phyloP scores from a whole-genome alignment of 257 asterid species.

The Cinchona pubescens region DNA sequence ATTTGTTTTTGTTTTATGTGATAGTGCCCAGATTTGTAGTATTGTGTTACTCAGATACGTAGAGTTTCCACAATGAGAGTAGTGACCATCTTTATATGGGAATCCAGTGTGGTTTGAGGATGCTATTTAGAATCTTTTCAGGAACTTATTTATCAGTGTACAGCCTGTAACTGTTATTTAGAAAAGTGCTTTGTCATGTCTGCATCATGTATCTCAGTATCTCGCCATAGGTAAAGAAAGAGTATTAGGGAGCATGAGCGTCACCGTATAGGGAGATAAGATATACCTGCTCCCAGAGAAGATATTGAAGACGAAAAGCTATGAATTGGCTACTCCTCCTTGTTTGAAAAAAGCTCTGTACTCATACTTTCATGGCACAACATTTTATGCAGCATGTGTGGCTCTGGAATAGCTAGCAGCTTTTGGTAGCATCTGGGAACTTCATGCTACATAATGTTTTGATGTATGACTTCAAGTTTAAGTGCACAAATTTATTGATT shows the following conservation, averaged over 20 bases:
- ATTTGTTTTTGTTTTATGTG: neutral
- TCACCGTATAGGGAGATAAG: too few relatives aligned
- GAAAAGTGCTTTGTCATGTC: too few relatives aligned
- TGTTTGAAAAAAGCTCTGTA: neutral
- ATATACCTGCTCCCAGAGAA: neutral
- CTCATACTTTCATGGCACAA: too few relatives aligned
- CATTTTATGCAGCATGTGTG: neutral
- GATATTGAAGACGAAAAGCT: neutral
- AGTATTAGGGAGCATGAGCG: too few relatives aligned
- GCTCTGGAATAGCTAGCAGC: neutral
- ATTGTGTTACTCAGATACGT: neutral
- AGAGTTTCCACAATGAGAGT: neutral
- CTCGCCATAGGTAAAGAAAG: too few relatives aligned
- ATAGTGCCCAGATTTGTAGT: neutral
- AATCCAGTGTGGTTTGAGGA: neutral
- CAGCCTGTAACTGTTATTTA: neutral
- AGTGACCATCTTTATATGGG: neutral
- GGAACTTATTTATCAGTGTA: neutral
- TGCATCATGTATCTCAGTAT: too few relatives aligned
- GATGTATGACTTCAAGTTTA: neutral
- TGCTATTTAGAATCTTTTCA: neutral
- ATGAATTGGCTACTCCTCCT: neutral
- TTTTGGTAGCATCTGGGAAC: neutral
- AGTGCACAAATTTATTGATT: neutral
- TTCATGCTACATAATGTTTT: neutral